phyloP scores from a whole-genome alignment of 1,284 basidiomycete genomes.

The Salmacisia buchloeana region DNA sequence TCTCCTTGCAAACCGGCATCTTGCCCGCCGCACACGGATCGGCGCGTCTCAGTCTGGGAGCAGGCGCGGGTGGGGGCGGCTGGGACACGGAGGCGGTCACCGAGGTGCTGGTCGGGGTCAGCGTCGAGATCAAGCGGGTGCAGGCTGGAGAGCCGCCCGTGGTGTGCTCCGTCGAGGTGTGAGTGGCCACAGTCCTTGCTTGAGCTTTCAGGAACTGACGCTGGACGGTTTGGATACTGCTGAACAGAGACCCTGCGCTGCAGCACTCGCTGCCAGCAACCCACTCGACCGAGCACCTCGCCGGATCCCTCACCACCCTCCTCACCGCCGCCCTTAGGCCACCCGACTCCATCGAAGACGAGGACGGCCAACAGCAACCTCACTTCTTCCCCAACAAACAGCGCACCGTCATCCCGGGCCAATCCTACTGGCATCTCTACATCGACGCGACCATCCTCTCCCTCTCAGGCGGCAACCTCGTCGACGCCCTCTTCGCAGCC shows the following conservation, averaged over 20 bases:
- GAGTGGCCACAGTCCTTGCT: not conserved
- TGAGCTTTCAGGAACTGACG: constrained; percentile 16
- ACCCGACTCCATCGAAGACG: not conserved
- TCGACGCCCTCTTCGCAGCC: constrained; percentile 39
- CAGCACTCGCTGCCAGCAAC: not conserved
- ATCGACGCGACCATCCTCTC: constrained; percentile 38
- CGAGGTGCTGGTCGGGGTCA: constrained; percentile 40
- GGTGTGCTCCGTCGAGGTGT: constrained; percentile 1
- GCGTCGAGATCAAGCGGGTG: constrained; percentile 33
- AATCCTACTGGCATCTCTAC: constrained; percentile 33
- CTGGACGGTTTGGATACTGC: constrained; percentile 11
- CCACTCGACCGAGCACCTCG: not conserved
- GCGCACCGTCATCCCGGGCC: not conserved
- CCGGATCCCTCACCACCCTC: constrained; percentile 9
- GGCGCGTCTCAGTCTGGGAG: constrained; percentile 31
- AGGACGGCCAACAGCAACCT: not conserved
- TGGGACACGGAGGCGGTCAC: constrained; percentile 16
- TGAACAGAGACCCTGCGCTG: constrained; percentile 13
- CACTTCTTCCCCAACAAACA: not conserved
- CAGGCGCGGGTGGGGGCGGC: not conserved
- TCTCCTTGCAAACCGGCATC: constrained; percentile 26
- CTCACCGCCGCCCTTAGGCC: not conserved
- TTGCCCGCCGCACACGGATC: constrained; percentile 38
- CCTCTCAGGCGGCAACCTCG: constrained; percentile 40
- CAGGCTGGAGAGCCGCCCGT: constrained; percentile 13